These are phyloP conservation scores for Ogataea paraovalis DNA, from an alignment of 805 yeast genomes.

Conservation along the genomic window DNA sequence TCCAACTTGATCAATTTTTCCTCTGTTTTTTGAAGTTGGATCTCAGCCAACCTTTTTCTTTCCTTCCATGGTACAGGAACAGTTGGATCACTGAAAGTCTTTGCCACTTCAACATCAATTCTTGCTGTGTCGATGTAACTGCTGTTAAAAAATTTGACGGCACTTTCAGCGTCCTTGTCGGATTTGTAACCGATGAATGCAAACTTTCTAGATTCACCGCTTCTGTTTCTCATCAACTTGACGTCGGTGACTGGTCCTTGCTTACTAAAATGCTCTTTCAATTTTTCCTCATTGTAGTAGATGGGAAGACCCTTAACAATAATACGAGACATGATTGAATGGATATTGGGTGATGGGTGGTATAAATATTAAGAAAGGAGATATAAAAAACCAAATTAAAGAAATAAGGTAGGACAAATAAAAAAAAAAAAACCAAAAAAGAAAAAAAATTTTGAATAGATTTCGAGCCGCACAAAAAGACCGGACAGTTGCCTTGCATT, in stretches of 20 bases:
- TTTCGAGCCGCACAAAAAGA: slow-evolving; percentile 2
- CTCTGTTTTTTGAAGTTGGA: slow-evolving; percentile 44
- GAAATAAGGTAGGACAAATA: background rate
- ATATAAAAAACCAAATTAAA: slow-evolving; percentile 1
- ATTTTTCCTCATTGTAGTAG: slow-evolving; percentile 68
- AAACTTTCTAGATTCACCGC: slow-evolving; percentile 87
- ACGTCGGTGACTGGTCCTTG: slow-evolving; percentile 78
- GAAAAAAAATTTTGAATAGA: too few species aligned
- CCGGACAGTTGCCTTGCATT: too few species aligned
- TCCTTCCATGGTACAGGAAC: slow-evolving; percentile 68
- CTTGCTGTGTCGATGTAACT: slow-evolving; percentile 81
- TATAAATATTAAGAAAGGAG: background rate
- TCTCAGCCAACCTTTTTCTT: slow-evolving; percentile 47
- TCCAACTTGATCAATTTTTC: slow-evolving; percentile 47
- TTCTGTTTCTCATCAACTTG: slow-evolving; percentile 71
- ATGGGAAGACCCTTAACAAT: slow-evolving; percentile 88
- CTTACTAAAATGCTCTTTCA: slow-evolving; percentile 57
- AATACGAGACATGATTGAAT: slow-evolving; percentile 79
- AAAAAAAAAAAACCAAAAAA: background rate
- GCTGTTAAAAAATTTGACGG: slow-evolving; percentile 69
- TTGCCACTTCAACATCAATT: slow-evolving; percentile 77
- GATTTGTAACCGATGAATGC: slow-evolving; percentile 87
- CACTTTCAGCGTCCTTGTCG: slow-evolving; percentile 69
- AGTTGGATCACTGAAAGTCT: slow-evolving; percentile 76
- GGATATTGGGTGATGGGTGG: too few species aligned